phyloP scores from a whole-genome alignment of 2,329 filamentous ascomycete species.

The Tolypocladium sp. region DNA sequence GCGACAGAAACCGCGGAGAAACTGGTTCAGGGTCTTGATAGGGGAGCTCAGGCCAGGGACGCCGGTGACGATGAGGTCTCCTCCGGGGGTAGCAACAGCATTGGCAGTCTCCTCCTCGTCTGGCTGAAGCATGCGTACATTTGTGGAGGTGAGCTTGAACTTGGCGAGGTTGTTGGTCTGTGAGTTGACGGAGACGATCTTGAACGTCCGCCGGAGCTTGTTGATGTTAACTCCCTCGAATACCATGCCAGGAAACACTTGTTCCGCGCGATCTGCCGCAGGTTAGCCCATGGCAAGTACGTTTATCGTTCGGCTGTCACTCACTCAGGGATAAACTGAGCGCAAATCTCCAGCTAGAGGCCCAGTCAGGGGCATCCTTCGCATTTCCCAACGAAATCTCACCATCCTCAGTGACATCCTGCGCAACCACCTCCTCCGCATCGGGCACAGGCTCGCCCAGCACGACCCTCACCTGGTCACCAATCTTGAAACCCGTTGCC shows the following conservation, averaged over 20 bases:
- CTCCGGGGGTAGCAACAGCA: constrained; percentile 10
- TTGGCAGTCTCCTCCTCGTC: constrained; percentile 12
- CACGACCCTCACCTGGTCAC: constrained; percentile 52
- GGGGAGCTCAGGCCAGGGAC: constrained; percentile 62
- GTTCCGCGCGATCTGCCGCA: constrained; percentile 49
- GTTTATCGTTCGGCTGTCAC: constrained; percentile 1
- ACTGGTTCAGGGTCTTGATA: constrained; percentile 55
- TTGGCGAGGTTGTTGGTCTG: constrained; percentile 33
- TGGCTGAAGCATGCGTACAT: constrained; percentile 26
- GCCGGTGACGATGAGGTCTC: constrained; percentile 36
- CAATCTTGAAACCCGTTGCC: constrained; percentile 61
- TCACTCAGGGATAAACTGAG: constrained; percentile 24
- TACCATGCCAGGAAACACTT: constrained; percentile 59
- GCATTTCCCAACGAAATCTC: constrained; percentile 17
- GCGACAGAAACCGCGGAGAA: constrained; percentile 47
- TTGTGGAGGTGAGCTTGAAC: constrained; percentile 27
- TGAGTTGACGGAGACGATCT: constrained; percentile 45
- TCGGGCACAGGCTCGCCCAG: constrained; percentile 46
- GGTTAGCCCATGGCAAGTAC: not conserved
- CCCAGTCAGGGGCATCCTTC: constrained; percentile 25
- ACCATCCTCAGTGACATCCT: constrained; percentile 42
- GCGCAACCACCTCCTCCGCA: constrained; percentile 49
- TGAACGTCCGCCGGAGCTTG: constrained; percentile 36
- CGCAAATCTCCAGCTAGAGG: constrained; percentile 25
- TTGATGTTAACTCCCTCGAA: constrained; percentile 49